These are phyloP conservation scores for Tolypocladium capitatum DNA, from an alignment of 2,329 filamentous ascomycete genomes.

Conservation along the genomic window DNA sequence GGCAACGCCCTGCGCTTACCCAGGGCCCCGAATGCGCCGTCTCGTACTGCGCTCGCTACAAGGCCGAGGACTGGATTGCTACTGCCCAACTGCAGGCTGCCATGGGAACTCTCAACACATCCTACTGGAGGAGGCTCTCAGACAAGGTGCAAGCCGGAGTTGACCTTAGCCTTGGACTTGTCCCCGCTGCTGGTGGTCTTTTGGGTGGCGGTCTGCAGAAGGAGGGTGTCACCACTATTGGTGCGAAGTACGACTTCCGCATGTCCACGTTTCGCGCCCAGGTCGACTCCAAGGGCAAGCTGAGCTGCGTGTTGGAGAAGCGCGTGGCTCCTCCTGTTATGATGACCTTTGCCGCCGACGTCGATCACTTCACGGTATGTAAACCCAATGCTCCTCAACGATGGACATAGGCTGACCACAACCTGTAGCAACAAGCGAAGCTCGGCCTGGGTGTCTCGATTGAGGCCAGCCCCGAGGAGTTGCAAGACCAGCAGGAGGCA, in stretches of 20 bases:
- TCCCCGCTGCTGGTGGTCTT: slow-evolving; percentile 48
- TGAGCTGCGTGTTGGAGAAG: slow-evolving; percentile 90
- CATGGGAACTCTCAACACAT: slow-evolving; percentile 75
- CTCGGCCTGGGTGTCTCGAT: slow-evolving; percentile 88
- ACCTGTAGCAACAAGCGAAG: slow-evolving; percentile 74
- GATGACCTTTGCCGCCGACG: slow-evolving; percentile 90
- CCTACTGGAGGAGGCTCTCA: slow-evolving; percentile 86
- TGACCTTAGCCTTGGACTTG: slow-evolving; percentile 81
- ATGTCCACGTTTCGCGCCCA: slow-evolving; percentile 92
- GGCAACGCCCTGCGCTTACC: slow-evolving; percentile 74
- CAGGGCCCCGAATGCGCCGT: slow-evolving; percentile 82
- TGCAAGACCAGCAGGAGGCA: slow-evolving; percentile 71
- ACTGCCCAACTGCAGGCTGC: slow-evolving; percentile 73
- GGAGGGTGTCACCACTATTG: slow-evolving; percentile 82
- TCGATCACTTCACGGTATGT: slow-evolving; percentile 89
- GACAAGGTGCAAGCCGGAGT: slow-evolving; percentile 95
- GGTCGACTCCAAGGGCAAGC: slow-evolving; percentile 87
- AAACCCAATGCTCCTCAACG: neutral
- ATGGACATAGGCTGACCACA: slow-evolving; percentile 14
- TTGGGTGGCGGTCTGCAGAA: slow-evolving; percentile 68
- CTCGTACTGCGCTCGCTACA: slow-evolving; percentile 87
- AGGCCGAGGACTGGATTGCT: slow-evolving; percentile 81
- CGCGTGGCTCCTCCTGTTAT: slow-evolving; percentile 83
- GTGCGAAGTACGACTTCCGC: slow-evolving; percentile 96
- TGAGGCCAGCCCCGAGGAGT: slow-evolving; percentile 70